Conservation (phyloP, 2,329 filamentous ascomycete species). For the Trichoderma sp. region DNA sequence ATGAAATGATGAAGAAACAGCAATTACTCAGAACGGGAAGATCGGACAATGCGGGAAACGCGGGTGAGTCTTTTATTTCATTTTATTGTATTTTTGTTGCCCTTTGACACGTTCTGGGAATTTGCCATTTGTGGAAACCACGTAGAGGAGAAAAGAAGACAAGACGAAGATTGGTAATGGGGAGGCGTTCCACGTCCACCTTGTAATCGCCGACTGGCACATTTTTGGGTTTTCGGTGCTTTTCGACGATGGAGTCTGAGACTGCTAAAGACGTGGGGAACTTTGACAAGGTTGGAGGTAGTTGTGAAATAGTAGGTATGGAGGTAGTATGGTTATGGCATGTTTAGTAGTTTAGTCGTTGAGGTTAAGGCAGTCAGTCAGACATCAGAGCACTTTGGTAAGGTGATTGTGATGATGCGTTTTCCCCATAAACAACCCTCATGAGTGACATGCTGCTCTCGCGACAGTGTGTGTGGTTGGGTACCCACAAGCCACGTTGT, state of each 20-base stretch:
- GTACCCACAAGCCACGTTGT: constrained; percentile 15
- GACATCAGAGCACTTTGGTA: neutral
- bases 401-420: neutral
- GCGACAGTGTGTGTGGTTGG: neutral
- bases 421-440: neutral
- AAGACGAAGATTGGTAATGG: neutral
- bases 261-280: neutral
- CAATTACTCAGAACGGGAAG: neutral
- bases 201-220: neutral
- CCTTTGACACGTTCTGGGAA: too few species aligned
- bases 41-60: neutral
- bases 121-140: neutral
- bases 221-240: neutral
- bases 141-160: neutral
- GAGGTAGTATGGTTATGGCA: too few species aligned
- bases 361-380: neutral
- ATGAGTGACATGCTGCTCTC: constrained; percentile 6
- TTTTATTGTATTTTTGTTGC: neutral
- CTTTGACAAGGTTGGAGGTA: neutral
- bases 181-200: neutral
- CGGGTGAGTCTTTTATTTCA: neutral
- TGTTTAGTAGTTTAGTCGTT: too few species aligned
- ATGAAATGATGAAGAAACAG: neutral
- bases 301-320: neutral
- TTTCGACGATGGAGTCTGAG: neutral